Conservation (phyloP, 2,329 filamentous ascomycete species). For the Colletotrichum sojae region DNA sequence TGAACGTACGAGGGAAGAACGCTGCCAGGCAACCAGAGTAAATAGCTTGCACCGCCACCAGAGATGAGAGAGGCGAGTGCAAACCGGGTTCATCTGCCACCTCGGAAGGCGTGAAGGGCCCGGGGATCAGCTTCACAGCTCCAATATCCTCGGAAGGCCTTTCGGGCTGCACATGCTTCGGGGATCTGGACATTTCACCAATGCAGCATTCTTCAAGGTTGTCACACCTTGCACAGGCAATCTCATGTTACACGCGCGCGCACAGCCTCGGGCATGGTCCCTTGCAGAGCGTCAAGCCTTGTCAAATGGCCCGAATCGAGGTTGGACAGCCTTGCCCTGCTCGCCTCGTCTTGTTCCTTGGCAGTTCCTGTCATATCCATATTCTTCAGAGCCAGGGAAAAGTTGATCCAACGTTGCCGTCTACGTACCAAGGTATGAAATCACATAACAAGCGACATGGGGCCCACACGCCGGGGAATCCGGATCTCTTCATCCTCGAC, state of each 20-base stretch:
- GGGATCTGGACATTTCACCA: constrained; percentile 5
- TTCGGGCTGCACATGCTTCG: neutral
- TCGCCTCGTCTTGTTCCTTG: constrained; percentile 4
- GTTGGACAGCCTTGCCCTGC: neutral
- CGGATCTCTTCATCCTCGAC: neutral
- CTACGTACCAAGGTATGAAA: neutral
- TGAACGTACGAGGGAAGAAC: neutral
- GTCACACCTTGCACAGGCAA: constrained; percentile 8
- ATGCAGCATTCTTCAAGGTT: constrained; percentile 28
- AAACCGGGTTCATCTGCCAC: neutral
- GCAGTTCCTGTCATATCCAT: constrained; percentile 4
- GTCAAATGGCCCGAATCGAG: neutral
- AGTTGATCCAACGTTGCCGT: neutral
- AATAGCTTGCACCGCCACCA: neutral
- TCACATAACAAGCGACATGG: neutral
- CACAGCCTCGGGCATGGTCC: constrained; percentile 2
- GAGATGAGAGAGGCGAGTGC: constrained; percentile 6
- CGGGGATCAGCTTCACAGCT: neutral
- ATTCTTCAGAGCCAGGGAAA: neutral
- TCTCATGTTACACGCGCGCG: constrained; percentile 11
- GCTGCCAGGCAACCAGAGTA: constrained; percentile 1
- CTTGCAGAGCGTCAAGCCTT: constrained; percentile 7
- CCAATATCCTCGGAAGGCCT: neutral
- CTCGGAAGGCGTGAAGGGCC: too few species aligned
- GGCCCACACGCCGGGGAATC: constrained; percentile 10